These are phyloP conservation scores for Pleoardoris graminearum DNA, from an alignment of 2,329 filamentous ascomycete genomes.

Conservation along the genomic window DNA sequence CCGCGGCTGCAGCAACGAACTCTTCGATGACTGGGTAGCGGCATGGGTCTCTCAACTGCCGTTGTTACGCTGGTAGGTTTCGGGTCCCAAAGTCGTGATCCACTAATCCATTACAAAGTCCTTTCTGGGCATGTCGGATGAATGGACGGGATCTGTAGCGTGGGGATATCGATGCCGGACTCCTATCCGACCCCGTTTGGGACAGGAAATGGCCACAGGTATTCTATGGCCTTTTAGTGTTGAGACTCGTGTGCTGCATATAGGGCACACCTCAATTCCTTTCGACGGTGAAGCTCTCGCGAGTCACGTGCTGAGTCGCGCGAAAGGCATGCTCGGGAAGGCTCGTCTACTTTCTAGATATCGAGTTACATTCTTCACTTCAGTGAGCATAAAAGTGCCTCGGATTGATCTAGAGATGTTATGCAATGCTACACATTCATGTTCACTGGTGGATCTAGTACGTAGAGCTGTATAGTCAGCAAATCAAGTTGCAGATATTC, in stretches of 20 bases:
- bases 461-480: neutral
- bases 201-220: neutral
- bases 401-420: neutral
- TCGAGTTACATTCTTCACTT: too few species aligned
- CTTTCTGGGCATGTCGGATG: neutral
- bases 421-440: neutral
- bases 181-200: neutral
- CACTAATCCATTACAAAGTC: neutral
- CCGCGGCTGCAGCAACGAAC: neutral
- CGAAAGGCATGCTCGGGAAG: too few species aligned
- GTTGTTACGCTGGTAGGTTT: neutral
- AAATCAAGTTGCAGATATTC: neutral
- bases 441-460: neutral
- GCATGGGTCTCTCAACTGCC: neutral
- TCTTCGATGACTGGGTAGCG: neutral
- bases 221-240: too few species aligned
- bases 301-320: too few species aligned
- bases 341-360: too few species aligned
- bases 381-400: too few species aligned
- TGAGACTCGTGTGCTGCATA: too few species aligned
- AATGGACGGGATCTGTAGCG: slow-evolving; percentile 1
- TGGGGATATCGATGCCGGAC: slow-evolving; percentile 2
- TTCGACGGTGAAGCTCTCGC: too few species aligned
- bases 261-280: too few species aligned
- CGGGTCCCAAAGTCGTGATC: neutral